Conservation (phyloP, 495 filamentous ascomycete genomes). For the Cercophora newfieldiana region DNA sequence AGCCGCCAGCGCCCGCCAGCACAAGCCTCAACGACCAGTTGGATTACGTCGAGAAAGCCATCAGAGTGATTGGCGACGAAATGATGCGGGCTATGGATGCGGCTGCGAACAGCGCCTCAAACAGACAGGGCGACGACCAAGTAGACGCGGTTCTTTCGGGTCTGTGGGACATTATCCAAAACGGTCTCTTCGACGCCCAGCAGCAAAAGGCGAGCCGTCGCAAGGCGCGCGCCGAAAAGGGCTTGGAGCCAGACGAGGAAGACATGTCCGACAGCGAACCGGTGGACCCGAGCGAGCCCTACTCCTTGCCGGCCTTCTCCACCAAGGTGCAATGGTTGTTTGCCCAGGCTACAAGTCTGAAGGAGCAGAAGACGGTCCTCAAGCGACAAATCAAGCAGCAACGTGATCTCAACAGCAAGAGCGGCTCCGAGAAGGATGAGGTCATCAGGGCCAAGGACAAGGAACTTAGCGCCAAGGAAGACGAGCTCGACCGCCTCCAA, state of each 20-base stretch:
- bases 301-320: slow-evolving; percentile 68
- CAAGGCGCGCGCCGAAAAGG: slow-evolving; percentile 45
- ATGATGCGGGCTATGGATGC: slow-evolving; percentile 33
- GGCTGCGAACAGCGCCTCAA: slow-evolving; percentile 26
- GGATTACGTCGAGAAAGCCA: slow-evolving; percentile 39
- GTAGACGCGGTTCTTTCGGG: slow-evolving; percentile 62
- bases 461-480: slow-evolving; percentile 48
- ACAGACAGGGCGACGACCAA: slow-evolving; percentile 49
- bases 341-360: slow-evolving; percentile 59
- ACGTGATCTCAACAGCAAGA: slow-evolving; percentile 75
- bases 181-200: slow-evolving; percentile 60
- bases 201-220: slow-evolving; percentile 53
- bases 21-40: slow-evolving; percentile 41
- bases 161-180: slow-evolving; percentile 72
- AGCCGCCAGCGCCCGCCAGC: slow-evolving; percentile 29
- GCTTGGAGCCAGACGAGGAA: slow-evolving; percentile 45
- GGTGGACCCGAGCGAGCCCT: slow-evolving; percentile 54
- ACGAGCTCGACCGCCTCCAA: slow-evolving; percentile 56
- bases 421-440: slow-evolving; percentile 60
- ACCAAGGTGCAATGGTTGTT: slow-evolving; percentile 76
- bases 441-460: slow-evolving; percentile 42
- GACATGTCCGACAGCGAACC: slow-evolving; percentile 52
- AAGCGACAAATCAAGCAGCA: slow-evolving; percentile 91
- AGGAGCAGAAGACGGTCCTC: slow-evolving; percentile 81
- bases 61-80: slow-evolving; percentile 36